Conservation (phyloP, 2,329 filamentous ascomycete species). For the Hymenoscyphus repandus region DNA sequence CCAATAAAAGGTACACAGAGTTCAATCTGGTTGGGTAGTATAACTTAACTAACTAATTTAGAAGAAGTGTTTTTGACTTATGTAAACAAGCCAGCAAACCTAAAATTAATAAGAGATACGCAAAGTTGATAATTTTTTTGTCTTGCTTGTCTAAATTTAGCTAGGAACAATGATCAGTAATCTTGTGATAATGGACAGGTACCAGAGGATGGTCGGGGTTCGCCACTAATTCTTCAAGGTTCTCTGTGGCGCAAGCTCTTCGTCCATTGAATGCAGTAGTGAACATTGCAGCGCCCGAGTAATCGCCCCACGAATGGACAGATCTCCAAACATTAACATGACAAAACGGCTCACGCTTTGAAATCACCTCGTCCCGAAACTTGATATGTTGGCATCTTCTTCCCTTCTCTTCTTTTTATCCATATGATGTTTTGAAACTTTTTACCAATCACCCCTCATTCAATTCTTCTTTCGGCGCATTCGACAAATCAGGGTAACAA, state of each 20-base stretch:
- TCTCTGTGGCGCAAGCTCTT: slow-evolving; percentile 5
- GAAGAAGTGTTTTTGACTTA: too few species aligned
- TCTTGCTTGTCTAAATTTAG: too few species aligned
- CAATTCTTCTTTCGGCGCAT: slow-evolving; percentile 10
- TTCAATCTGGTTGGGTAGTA: too few species aligned
- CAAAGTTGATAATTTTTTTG: too few species aligned
- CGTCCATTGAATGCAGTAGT: neutral
- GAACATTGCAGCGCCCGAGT: too few species aligned
- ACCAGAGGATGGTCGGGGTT: neutral
- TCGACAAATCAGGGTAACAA: slow-evolving; percentile 8
- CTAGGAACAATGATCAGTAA: too few species aligned
- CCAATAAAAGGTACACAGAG: too few species aligned
- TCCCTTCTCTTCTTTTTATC: neutral
- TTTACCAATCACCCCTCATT: neutral
- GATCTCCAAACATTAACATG: slow-evolving; percentile 6
- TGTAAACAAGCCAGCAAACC: too few species aligned
- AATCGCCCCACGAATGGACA: slow-evolving; percentile 4
- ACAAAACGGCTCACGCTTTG: slow-evolving; percentile 21
- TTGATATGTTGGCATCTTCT: neutral
- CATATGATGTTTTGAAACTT: neutral
- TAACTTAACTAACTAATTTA: too few species aligned
- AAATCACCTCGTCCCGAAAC: slow-evolving; percentile 13
- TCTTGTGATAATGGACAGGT: too few species aligned
- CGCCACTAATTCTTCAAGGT: neutral
- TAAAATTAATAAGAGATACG: too few species aligned